Base-by-base conservation (phyloP, 768 basidiomycete genomes). In the Megacollybia marginata region DNA sequence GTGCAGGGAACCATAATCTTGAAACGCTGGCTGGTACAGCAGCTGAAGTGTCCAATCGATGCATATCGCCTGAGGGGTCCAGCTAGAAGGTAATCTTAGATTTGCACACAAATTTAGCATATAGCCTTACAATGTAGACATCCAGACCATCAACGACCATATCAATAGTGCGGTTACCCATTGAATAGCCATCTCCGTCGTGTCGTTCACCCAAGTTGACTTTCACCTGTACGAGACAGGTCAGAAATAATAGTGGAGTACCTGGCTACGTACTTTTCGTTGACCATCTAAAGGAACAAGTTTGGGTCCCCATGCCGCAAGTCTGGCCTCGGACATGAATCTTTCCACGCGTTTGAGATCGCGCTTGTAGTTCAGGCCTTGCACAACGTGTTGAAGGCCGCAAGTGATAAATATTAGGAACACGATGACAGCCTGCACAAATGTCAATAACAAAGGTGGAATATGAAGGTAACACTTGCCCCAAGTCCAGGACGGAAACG, bases 401-500 rank as follows among this genome's bases (percentile, higher is more conserved):
- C 86, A 86, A 0, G 92, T 85, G 35, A 96, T 66, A 42, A 88
- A 52, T 10, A 74, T 71, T 59, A 99, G 71, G 73, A 97, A 97
- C 12, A 76, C 59, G 47, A 88, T 55, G 31, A 95, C 94, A 32
- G 78, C 72, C 88, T 91, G 62, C 11, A 33, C 3, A 18, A 23
- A 36, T 11, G 19, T 45, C 36, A 47, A 33, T 19, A 36, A 13
- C 28, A 33, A 9, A 34, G 18, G 33, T n/a, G 18, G 33, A 42
- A 18, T 38, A 34, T 52, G 35, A 49, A 54, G 28, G 32, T 16
- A 63, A 79, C 54, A 64, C 81, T 54, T 58, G 88, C 88, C 52
- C 80, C 80, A 52, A 98, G 74, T 20, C 93, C 92, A n/a, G 95
- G 95, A 31, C 95, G 79, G 75, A 88, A 99, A 47, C 96, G 83